Percentiles rank a stretch among this genome's conserved stretches.
Conservation (phyloP, 257 asterid species). For the Solanum chmielewskii region DNA sequence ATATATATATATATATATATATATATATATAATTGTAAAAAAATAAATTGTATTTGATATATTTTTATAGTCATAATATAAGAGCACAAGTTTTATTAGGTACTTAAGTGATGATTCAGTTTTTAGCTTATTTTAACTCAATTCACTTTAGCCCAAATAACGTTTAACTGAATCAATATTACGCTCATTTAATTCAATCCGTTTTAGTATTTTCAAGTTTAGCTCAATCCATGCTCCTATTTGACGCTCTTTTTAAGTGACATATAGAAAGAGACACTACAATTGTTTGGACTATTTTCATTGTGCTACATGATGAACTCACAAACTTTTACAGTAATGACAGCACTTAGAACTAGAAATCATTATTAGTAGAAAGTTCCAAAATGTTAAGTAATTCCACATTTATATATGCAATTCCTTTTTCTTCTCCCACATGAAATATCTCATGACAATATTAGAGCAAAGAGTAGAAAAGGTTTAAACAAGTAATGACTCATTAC, state of each 20-base stretch:
- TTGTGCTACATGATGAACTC: constrained; percentile 3
- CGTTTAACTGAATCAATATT: no score
- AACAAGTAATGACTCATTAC: background rate
- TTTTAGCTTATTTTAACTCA: background rate
- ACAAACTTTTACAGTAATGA: background rate
- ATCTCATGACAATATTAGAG: background rate
- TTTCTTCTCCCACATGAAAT: background rate
- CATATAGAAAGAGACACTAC: background rate
- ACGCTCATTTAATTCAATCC: background rate
- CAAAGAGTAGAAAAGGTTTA: background rate
- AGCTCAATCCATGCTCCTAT: fast-evolving
- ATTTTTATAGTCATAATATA: background rate
- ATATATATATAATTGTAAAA: no score
- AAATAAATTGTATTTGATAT: background rate
- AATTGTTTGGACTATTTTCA: background rate
- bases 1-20: no score
- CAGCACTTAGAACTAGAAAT: background rate
- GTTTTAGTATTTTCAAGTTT: background rate
- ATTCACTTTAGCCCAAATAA: fast-evolving
- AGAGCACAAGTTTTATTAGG: background rate
- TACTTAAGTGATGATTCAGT: background rate
- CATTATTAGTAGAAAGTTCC: background rate
- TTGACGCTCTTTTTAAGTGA: background rate
- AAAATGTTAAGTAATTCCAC: background rate
- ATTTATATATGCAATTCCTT: background rate